Conservation (phyloP, 805 yeast species). For the Candida coleopterorum region DNA sequence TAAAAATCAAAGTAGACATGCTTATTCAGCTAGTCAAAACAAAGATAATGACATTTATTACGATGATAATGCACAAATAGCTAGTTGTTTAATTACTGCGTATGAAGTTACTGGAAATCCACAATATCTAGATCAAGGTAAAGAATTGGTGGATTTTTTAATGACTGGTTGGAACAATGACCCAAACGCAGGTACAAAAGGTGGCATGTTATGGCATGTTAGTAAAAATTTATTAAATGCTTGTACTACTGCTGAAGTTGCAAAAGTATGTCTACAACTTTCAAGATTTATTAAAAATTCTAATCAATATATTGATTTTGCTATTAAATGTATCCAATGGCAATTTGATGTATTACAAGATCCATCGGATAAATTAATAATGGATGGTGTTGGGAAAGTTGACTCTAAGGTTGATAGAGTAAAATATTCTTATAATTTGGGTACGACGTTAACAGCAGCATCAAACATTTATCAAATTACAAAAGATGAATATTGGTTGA, state of each 20-base stretch:
- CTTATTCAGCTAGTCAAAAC: slow-evolving; percentile 63
- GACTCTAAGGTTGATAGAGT: slow-evolving; percentile 40
- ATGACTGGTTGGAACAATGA: slow-evolving; percentile 60
- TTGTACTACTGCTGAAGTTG: slow-evolving; percentile 65
- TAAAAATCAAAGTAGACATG: slow-evolving; percentile 46
- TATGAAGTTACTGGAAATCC: slow-evolving; percentile 62
- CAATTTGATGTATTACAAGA: slow-evolving; percentile 48
- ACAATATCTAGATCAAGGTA: slow-evolving; percentile 49
- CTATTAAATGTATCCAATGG: slow-evolving; percentile 58
- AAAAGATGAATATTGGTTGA: slow-evolving; percentile 45
- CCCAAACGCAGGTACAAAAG: slow-evolving; percentile 38
- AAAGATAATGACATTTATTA: slow-evolving; percentile 60
- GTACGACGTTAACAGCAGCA: slow-evolving; percentile 57
- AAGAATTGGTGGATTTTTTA: slow-evolving; percentile 54
- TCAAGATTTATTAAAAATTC: slow-evolving; percentile 48
- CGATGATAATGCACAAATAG: slow-evolving; percentile 75
- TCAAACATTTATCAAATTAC: slow-evolving; percentile 48
- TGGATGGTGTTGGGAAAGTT: slow-evolving; percentile 55
- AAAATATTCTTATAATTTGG: slow-evolving; percentile 67
- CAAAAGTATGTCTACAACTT: slow-evolving; percentile 55
- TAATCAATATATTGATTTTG: slow-evolving; percentile 48
- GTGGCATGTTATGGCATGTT: slow-evolving; percentile 69
- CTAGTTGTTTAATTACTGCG: slow-evolving; percentile 58
- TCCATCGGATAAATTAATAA: slow-evolving; percentile 48
- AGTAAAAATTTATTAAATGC: slow-evolving; percentile 56